Evolutionary conservation across 768 basidiomycete genomes (phyloP), one percentile per base, ranked within the genome.

Genomic region (Amanita muscaria): DNA sequence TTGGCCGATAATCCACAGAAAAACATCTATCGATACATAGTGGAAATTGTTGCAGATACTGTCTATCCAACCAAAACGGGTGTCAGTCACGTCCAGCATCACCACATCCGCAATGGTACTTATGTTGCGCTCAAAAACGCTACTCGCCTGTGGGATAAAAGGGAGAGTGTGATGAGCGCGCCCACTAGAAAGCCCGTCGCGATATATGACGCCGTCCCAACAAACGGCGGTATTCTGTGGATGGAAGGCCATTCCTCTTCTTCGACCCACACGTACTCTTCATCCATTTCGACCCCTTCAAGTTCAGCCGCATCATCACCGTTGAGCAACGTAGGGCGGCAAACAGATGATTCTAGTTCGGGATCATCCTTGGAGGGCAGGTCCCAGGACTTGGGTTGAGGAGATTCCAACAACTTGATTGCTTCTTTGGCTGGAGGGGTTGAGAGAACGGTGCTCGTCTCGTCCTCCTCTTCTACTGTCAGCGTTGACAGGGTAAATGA

Each of bases 101-200:
- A n/a, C n/a, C n/a, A n/a, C n/a, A n/a, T n/a, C n/a, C 8, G 14
- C 11, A 21, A 27, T 33, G n/a, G n/a, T n/a, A 32, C 8, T 40
- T 22, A 47, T 18, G 46, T 47, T 7, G 21, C 2, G 41, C 9
- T 38, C 30, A 30, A 15, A 15, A 47, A 18, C 5, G 40, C 5
- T 4, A 38, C 40, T 15, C 46, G 29, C 18, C 40, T 36, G 23
- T 47, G 46, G 12, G 46, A 25, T 29, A 47, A 47, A 16, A 47
- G 51, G 40, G 67, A 77, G 23, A 79, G 61, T 15, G 78, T 70
- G 52, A 78, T 64, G 51, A 77, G 72, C 19, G 77, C 68, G 33
- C 78, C 78, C 36, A 78, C 60, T 25, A 79, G 61, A 51, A 78
- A 69, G 43, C 76, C 77, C 18, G 76, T 46, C 71, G 76, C 57